Evolutionary conservation across 108 stramenopile species (phyloP).

Genomic region (Chaetoceros muelleri): DNA sequence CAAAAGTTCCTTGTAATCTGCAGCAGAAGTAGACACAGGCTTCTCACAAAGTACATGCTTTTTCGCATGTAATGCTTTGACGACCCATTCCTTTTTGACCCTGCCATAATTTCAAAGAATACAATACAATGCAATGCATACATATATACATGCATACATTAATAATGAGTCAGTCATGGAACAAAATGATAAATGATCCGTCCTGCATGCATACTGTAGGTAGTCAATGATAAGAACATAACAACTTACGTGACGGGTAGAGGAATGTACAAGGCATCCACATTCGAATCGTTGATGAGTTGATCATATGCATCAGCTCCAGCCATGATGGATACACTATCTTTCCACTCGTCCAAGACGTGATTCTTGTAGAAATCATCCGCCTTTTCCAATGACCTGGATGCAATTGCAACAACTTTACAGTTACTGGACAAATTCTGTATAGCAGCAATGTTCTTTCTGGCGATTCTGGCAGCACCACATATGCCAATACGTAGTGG

Average conservation of each 20-base stretch:
- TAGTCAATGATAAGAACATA: too few relatives aligned
- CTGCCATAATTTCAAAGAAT: too few relatives aligned
- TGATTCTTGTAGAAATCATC: constrained; percentile 10
- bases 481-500: constrained; percentile 26
- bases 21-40: constrained; percentile 36
- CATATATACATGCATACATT: neutral
- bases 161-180: neutral
- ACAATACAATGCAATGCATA: neutral
- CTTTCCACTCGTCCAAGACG: neutral
- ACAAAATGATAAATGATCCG: neutral
- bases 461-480: constrained; percentile 26
- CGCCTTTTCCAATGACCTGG: constrained; percentile 15
- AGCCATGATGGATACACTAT: constrained; percentile 1
- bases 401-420: constrained; percentile 20
- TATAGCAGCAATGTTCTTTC: constrained; percentile 20
- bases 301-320: constrained; percentile 16
- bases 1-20: constrained; percentile 34
- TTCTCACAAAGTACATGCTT: constrained; percentile 63
- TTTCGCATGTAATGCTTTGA: constrained; percentile 24
- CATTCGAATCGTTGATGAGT: constrained; percentile 2
- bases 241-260: too few relatives aligned
- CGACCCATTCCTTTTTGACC: constrained; percentile 23
- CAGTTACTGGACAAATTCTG: constrained; percentile 9
- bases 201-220: too few relatives aligned
- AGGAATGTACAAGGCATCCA: constrained; percentile 31